A percentile compares a stretch with the other conserved stretches of the same genome.
phyloP scores from a whole-genome alignment of 208 protist genomes.

The Leishmania aethiopica region DNA sequence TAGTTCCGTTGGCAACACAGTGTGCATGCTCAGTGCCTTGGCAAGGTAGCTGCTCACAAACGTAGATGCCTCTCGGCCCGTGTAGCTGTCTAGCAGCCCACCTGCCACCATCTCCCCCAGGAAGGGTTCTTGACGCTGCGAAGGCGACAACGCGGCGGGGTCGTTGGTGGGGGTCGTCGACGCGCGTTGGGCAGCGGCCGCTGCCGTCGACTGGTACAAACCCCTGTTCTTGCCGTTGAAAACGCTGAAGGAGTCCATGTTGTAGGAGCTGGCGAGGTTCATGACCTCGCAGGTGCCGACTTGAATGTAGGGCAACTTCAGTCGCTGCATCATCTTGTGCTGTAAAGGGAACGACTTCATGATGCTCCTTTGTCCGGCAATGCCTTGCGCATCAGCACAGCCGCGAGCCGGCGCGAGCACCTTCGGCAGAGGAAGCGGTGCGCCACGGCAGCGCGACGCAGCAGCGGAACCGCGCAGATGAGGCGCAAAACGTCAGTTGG shows the following conservation, averaged over 20 bases:
- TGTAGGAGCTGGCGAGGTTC: slow-evolving; percentile 57
- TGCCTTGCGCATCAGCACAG: too few species aligned
- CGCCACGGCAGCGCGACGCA: not conserved
- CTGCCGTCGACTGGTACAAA: slow-evolving; percentile 12
- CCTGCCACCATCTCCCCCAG: slow-evolving; percentile 67
- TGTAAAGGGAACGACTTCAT: slow-evolving; percentile 74
- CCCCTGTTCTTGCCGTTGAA: slow-evolving; percentile 68
- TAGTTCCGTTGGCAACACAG: slow-evolving; percentile 48
- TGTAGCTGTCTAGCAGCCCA: slow-evolving; percentile 79
- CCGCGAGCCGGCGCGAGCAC: not conserved
- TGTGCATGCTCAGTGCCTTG: slow-evolving; percentile 65
- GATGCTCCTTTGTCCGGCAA: not conserved
- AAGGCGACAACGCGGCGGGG: not conserved
- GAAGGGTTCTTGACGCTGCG: slow-evolving; percentile 11
- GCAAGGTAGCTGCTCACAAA: slow-evolving; percentile 63
- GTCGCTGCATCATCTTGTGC: slow-evolving; percentile 73
- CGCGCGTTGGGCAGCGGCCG: not conserved
- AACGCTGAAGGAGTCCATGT: slow-evolving; percentile 69
- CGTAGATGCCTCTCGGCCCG: slow-evolving; percentile 41
- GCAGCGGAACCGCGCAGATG: not conserved
- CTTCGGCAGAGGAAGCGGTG: not conserved
- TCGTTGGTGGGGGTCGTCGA: not conserved
- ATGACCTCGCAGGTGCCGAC: slow-evolving; percentile 84
- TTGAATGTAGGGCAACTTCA: slow-evolving; percentile 61
- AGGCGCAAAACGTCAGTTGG: not conserved